Conservation (phyloP, 306 rosid species). For the Trifolium fragiferum region DNA sequence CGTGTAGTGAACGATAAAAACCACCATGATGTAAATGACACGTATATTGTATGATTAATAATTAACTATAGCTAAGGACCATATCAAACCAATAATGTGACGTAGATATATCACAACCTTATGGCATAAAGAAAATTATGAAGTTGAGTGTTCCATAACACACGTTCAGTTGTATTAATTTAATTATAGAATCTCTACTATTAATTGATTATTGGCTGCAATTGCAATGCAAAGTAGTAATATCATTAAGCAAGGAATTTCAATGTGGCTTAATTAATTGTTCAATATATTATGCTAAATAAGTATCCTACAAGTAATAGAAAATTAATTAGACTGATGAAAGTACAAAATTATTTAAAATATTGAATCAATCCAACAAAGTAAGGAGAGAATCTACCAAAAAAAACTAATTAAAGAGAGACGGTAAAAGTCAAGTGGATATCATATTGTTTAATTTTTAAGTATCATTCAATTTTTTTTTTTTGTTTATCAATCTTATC, state of each 20-base stretch:
- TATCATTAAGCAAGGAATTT: not conserved
- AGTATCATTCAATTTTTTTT: not conserved
- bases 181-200: not conserved
- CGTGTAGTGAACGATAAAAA: constrained; percentile 37
- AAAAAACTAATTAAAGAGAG: not conserved
- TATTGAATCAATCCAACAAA: too few species aligned
- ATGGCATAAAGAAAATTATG: not conserved
- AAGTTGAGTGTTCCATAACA: constrained; percentile 25
- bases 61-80: constrained; percentile 29
- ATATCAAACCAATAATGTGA: constrained; percentile 34
- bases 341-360: too few species aligned
- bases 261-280: not conserved
- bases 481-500: too few species aligned
- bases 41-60: constrained; percentile 31
- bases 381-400: not conserved
- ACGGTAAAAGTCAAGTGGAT: not conserved
- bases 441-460: not conserved
- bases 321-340: too few species aligned
- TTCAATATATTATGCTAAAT: too few species aligned
- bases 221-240: not conserved
- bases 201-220: not conserved
- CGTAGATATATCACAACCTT: constrained; percentile 42
- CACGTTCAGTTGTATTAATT: constrained; percentile 17
- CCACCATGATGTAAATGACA: constrained; percentile 28
- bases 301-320: not conserved